A percentile compares a stretch with the other conserved stretches of the same genome.
Conservation (phyloP, 1,284 basidiomycete species). For the Cystobasidium pallidum region DNA sequence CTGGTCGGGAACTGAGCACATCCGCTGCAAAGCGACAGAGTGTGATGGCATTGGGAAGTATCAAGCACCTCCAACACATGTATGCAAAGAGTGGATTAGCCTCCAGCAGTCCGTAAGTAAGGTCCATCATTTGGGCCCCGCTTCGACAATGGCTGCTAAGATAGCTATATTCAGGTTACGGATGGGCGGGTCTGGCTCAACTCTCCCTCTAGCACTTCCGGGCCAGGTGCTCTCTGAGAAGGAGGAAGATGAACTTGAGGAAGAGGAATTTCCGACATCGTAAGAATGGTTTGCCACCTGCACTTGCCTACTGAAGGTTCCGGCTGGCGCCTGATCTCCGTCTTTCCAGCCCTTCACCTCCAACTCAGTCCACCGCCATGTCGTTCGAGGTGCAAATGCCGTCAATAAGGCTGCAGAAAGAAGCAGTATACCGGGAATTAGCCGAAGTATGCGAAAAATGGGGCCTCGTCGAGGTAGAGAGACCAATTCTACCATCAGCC, state of each 20-base stretch:
- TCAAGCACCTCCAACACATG: constrained; percentile 77
- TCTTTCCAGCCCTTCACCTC: constrained; percentile 63
- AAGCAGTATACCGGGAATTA: constrained; percentile 23
- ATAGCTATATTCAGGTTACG: constrained; percentile 41
- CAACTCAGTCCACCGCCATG: constrained; percentile 61
- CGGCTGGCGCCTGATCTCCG: no score
- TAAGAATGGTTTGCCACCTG: constrained; percentile 1
- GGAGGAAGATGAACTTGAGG: constrained; percentile 1
- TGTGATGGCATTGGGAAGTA: constrained; percentile 81
- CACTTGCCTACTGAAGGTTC: not conserved
- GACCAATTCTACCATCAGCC: not conserved
- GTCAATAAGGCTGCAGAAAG: constrained; percentile 6
- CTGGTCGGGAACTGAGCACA: constrained; percentile 26
- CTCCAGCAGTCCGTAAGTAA: constrained; percentile 68
- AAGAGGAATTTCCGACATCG: constrained; percentile 57
- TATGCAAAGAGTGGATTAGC: constrained; percentile 79
- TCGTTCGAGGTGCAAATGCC: constrained; percentile 20
- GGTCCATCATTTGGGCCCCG: no score
- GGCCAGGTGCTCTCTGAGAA: constrained; percentile 15
- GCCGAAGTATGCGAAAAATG: constrained; percentile 62
- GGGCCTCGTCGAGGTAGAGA: constrained; percentile 62
- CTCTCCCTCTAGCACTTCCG: constrained; percentile 32
- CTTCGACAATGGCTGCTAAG: not conserved
- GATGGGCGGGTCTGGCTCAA: constrained; percentile 18
- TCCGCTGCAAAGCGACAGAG: constrained; percentile 77